Conservation (phyloP, 352 stramenopile genomes). For the Phytophthora sp. region DNA sequence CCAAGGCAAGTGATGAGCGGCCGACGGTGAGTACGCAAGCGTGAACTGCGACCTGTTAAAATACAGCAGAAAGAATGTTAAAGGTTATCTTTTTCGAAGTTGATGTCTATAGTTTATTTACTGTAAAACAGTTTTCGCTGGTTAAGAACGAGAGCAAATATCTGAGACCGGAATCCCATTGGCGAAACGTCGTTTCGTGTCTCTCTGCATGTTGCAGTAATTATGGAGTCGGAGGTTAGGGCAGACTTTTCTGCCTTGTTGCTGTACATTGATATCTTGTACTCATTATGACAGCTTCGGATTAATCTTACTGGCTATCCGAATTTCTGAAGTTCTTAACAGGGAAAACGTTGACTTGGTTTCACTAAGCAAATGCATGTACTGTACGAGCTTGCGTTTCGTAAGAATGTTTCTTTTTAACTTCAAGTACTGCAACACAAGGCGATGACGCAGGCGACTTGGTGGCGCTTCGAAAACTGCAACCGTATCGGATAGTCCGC, state of each 20-base stretch:
- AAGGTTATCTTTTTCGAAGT: no score
- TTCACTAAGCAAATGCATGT: slow-evolving; percentile 7
- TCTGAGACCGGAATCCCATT: not conserved
- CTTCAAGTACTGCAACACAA: slow-evolving; percentile 33
- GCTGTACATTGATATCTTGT: slow-evolving; percentile 15
- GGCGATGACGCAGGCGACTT: slow-evolving; percentile 32
- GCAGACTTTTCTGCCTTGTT: not conserved
- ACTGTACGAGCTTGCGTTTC: slow-evolving; percentile 40
- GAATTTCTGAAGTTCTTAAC: slow-evolving; percentile 6
- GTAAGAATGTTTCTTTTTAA: slow-evolving; percentile 1
- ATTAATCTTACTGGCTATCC: slow-evolving; percentile 24
- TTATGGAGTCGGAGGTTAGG: slow-evolving; percentile 2
- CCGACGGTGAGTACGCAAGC: slow-evolving; percentile 20
- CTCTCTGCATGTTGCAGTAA: slow-evolving; percentile 54
- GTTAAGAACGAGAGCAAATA: not conserved
- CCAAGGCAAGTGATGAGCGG: slow-evolving; percentile 26
- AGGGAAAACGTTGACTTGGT: not conserved
- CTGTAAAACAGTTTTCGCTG: not conserved
- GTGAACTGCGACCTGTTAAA: not conserved
- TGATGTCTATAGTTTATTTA: no score
- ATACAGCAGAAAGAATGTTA: not conserved
- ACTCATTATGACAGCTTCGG: slow-evolving; percentile 12
- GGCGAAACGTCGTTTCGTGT: slow-evolving; percentile 41
- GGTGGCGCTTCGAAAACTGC: slow-evolving; percentile 25
- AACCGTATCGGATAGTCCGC: slow-evolving; percentile 29